These are phyloP conservation scores for Metrosideros polymorpha DNA, from an alignment of 441 rosid genomes.

Conservation along the genomic window DNA sequence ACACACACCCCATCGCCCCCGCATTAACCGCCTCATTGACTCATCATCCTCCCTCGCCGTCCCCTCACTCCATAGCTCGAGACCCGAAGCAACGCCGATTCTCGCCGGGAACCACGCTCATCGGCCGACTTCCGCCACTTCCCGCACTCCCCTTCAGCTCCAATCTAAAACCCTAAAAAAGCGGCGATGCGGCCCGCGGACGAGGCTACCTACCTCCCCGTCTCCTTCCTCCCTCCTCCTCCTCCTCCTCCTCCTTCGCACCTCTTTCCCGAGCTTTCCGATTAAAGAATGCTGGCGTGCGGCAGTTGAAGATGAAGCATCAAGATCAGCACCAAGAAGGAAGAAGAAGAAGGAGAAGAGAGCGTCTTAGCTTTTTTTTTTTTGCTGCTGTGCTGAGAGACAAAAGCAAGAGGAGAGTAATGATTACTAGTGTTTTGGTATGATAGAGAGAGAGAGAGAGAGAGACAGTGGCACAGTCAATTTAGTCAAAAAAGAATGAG, in stretches of 20 bases:
- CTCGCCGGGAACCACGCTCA: neutral
- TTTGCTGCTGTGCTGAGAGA: neutral
- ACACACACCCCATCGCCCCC: constrained; percentile 40
- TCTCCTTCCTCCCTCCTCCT: neutral
- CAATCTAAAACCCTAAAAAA: neutral
- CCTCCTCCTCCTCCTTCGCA: neutral
- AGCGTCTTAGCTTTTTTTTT: neutral
- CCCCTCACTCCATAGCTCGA: neutral
- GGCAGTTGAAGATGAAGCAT: neutral
- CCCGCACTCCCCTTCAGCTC: neutral
- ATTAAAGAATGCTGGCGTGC: neutral
- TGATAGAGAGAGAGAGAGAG: neutral
- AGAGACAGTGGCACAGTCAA: neutral
- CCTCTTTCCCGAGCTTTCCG: neutral
- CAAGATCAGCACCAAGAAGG: neutral
- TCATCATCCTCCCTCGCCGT: constrained; percentile 15
- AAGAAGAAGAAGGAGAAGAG: neutral
- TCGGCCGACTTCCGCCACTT: neutral
- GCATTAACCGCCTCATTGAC: constrained; percentile 10
- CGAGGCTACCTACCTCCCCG: neutral
- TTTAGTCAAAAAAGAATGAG: neutral
- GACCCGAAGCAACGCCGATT: neutral
- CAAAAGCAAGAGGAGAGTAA: neutral
- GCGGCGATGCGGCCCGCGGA: neutral
- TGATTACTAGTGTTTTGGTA: neutral